Base-by-base conservation (phyloP, 208 protist genomes). In the Vickermania spadyakhi region DNA sequence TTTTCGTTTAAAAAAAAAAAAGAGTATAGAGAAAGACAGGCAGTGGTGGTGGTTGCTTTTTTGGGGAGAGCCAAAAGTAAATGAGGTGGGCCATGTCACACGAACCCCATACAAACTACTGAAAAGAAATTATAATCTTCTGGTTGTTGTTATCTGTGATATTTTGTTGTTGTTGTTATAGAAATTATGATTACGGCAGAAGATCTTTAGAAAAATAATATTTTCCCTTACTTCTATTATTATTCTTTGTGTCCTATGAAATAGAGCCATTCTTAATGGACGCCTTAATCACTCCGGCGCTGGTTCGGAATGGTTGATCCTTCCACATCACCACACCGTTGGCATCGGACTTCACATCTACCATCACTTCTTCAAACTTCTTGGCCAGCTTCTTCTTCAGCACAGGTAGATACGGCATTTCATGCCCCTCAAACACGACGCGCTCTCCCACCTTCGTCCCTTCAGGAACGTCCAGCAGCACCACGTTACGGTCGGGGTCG, bases 301-400 rank as follows among this genome's bases (percentile, higher is more conserved):
- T 79, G 25, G 83, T 91, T 27, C 58, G 59, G 72, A 94, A 94
- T 2, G 78, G 81, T 61, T 73, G 62, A 3, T 70, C 78, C 56
- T 72, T 61, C 82, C 83, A 94, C 64, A 73, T 76, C 60, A 89
- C 86, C 53, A 83, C 81, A 4, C 86, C 80, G 52, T 81, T 77
- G 29, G 61, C 80, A 58, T 89, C 82, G 51, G 75, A 89, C 54
- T 66, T 41, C 21, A 94, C 68, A 31, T 89, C 76, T 28, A 75
- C 70, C 53, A 84, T 84, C 31, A 94, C 86, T 71, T 85, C 81
- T 42, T 94, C 83, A 64, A 88, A 94, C 73, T 88, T 75, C 68
- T 96, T 95, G 66, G 92, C 88, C 26, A 91, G 79, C 70, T 96
- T 96, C 69, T 96, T 91, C 73, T 94, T 88, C 28, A 93, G 75